Conservation (phyloP, 176 grass and related monocot species). For the Musa beccarii region DNA sequence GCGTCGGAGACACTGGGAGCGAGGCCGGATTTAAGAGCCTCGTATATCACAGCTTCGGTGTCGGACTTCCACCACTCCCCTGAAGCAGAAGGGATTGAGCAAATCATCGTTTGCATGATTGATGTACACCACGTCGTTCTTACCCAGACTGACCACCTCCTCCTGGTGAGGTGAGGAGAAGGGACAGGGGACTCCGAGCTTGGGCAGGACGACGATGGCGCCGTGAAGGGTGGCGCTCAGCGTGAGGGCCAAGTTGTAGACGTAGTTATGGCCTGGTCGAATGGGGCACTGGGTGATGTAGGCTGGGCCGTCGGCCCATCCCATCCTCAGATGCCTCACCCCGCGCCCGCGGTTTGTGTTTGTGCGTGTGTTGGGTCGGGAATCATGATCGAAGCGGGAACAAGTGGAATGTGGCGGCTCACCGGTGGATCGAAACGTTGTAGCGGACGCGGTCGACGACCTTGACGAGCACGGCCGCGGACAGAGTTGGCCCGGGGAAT, state of each 20-base stretch:
- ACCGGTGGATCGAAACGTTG: constrained; percentile 68
- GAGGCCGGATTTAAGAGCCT: background rate
- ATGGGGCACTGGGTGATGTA: constrained; percentile 59
- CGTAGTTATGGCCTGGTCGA: constrained; percentile 33
- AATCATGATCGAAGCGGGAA: too few relatives aligned
- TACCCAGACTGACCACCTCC: constrained; percentile 35
- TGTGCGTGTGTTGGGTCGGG: too few relatives aligned
- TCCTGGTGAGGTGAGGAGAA: constrained; percentile 38
- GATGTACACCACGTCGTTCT: background rate
- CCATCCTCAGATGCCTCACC: too few relatives aligned
- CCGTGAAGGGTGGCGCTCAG: too few relatives aligned
- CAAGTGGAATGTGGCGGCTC: constrained; percentile 6
- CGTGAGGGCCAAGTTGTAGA: constrained; percentile 43
- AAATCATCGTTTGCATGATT: background rate
- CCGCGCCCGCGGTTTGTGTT: constrained; percentile 30
- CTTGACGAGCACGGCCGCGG: constrained; percentile 35
- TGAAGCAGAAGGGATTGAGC: background rate
- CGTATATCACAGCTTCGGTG: background rate
- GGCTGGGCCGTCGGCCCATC: constrained; percentile 47
- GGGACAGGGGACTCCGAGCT: constrained; percentile 19
- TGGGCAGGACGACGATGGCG: constrained; percentile 57
- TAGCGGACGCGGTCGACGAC: constrained; percentile 52
- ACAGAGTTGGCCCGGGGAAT: constrained; percentile 44
- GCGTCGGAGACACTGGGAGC: background rate
- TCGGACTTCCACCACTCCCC: constrained; percentile 6